Evolutionary conservation across 1,284 basidiomycete species (phyloP), one percentile per base, ranked within the genome.

Genomic region (Ustilago esculenta): DNA sequence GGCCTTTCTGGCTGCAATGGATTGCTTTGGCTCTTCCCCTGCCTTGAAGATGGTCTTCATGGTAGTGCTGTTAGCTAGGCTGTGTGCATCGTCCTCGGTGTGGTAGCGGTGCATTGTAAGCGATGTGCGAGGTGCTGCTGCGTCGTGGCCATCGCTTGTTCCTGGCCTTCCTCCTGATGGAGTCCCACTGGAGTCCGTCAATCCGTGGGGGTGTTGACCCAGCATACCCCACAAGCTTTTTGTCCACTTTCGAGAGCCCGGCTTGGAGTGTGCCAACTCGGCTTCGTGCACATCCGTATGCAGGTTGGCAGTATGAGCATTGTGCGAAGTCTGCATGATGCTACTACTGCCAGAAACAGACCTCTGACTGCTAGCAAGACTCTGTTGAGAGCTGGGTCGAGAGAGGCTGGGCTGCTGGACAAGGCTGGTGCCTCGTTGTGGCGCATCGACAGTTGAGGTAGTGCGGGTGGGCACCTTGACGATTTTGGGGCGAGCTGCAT

Each of bases 201-300:
- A 52, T 10, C 17, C 45, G 11, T 54, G 41, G 24, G 49, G 36
- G 20, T 53, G 54, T 34, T 58, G 51, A 10, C 56, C 48, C 10
- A 67, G 45, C 54, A 60, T 70, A 7, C 72, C 68, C 72, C 72
- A 73, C 20, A 73, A 39, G 43, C 63, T 59, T 45, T 64, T 71
- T 0, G 56, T 66, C 72, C 72, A 72, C 23, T 57, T 64, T 15
- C 60, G 45, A 3, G 56, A 35, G 9, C 48, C 56, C 2, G 41
- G 32, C 15, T 56, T 67, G 7, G 43, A 25, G 4, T 44, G 25
- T 12, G 43, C n/a, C 14, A 39, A 10, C 8, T 55, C 47, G 12
- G 20, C 20, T 6, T 54, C 55, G 14, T 53, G 50, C 39, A 17
- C 14, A 14, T 46, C 33, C 8, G 18, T 32, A 7, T 48, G 40